Base-by-base conservation (phyloP, 495 filamentous ascomycete genomes). In the Neurospora sp. region DNA sequence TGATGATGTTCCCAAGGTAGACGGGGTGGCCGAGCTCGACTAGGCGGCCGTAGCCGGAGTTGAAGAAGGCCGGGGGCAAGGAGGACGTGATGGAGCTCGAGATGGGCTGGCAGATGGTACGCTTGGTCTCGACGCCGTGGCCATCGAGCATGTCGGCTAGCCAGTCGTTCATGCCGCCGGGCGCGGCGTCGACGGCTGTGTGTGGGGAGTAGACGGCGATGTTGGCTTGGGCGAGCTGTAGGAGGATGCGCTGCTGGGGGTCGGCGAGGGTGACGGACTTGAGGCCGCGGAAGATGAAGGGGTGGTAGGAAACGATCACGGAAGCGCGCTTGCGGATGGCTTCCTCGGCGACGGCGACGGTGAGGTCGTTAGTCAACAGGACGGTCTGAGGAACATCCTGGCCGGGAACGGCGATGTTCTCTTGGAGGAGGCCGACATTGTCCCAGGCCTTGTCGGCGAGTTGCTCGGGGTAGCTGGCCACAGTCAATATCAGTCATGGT, bases 131-230 rank as follows among this genome's bases (percentile, higher is more conserved):
- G 31, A 79, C 75, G 22, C 73, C 68, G 69, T 73, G 69, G 27
- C 71, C 37, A 42, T 75, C 81, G 37, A 93, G 91, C 69, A 97
- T 92, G 81, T 97, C 92, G 69, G 92, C 94, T 22, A 99, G 91
- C 96, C 96, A 99, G 83, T 98, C 94, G 73, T 92, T 94, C 73
- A 98, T 87, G 31, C 96, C 96, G 18, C 90, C 92, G 7, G 90
- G 89, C 0, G 92, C 92, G 37, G 94, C 93, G 82, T 99, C 96
- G 70, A 98, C 88, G 3, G 96, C 94, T 1, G 95, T 98, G 78
- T 99, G 96, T 0, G 96, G 96, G 70, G 90, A 93, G 83, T 99
- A 99, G 73, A 98, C 94, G 76, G 93, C 94, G 75, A 98, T 94
- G 20, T 96, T 94, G 82, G 92, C 89, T 47, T 92, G 90, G n/a